Evolutionary conservation across 345 rosid genomes (phyloP).

Genomic region (Gossypium mustelinum): DNA sequence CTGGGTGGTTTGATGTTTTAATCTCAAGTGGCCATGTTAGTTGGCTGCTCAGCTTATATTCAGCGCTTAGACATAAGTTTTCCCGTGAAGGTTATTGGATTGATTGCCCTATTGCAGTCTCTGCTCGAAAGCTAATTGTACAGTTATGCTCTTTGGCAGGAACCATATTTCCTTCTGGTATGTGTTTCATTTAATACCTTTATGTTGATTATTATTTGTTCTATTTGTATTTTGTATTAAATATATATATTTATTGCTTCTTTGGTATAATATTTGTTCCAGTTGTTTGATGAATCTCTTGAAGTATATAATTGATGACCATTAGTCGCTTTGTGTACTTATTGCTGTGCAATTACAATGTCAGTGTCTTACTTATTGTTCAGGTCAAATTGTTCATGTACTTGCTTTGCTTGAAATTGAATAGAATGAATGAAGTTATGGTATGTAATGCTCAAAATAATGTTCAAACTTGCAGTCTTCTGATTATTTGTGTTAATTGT

Average conservation of each 20-base stretch:
- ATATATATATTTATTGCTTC: conserved; percentile 7
- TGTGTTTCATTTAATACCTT: conserved; percentile 16
- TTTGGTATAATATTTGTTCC: conserved; percentile 9
- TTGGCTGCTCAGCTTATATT: conserved; percentile 76
- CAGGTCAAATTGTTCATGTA: not conserved
- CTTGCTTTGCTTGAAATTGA: conserved; percentile 7
- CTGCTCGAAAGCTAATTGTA: conserved; percentile 90
- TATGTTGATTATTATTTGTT: not conserved
- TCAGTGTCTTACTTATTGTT: not conserved
- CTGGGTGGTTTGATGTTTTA: conserved; percentile 82
- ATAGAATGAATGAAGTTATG: conserved; percentile 3
- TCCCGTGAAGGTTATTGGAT: conserved; percentile 67
- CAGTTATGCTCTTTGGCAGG: conserved; percentile 91
- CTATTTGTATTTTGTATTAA: not conserved
- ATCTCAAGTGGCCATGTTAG: conserved; percentile 80
- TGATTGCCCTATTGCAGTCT: conserved; percentile 89
- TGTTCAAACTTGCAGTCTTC: too few relatives aligned
- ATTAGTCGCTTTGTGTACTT: not conserved
- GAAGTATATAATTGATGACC: not conserved
- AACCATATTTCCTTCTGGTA: conserved; percentile 71
- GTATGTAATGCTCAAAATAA: not conserved
- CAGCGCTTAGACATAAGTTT: conserved; percentile 76
- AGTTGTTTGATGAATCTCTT: conserved; percentile 4
- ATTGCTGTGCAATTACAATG: not conserved
- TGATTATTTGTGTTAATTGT: too few relatives aligned